Base-by-base conservation (phyloP, 164 flowering plant genomes). In the Amborella trichopoda region DNA sequence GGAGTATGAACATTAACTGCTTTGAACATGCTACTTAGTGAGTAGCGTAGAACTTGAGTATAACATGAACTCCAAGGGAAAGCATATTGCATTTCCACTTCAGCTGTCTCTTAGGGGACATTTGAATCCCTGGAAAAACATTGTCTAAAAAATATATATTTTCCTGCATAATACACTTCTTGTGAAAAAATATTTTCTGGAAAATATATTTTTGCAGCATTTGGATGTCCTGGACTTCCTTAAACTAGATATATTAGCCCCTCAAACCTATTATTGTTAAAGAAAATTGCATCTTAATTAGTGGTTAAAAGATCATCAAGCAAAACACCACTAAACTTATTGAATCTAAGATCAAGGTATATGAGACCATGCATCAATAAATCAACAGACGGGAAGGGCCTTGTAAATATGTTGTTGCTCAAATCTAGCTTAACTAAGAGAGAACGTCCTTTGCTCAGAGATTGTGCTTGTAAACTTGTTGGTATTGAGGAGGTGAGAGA, bases 281-380 rank as follows among this genome's bases (percentile, higher is more conserved):
- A 68, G 38, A 90, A 71, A 23, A 90, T 74, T 12, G 94, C 95
- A 51, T 81, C 85, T 6, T 86, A 74, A 13, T 43, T 59, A 56
- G 44, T 73, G 71, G 59, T 54, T 62, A 90, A 86, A 21, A 90
- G 70, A 6, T 76, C 80, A 16, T 69, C 65, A 24, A 95, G 94
- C 4, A 90, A 49, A 28, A 74, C 47, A 2, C 98, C 98, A 3
- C 76, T 60, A 64, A 83, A 90, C 20, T 10, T 40, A 69, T 90
- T 90, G 74, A 68, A 83, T 33, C 98, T 71, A 53, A 86, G 68
- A 74, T 90, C 98, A 16, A 90, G 59, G 50, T 76, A 90, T 2
- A 81, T 44, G 19, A 90, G 81, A 21, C 62, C 72, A 19, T 84
- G 98, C 0, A 90, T 63, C 43, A 52, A 47, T n/a, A 83, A 64